These are phyloP conservation scores for Cucurbitaria berberidis DNA, from an alignment of 2,329 filamentous ascomycete species.

Conservation along the genomic window DNA sequence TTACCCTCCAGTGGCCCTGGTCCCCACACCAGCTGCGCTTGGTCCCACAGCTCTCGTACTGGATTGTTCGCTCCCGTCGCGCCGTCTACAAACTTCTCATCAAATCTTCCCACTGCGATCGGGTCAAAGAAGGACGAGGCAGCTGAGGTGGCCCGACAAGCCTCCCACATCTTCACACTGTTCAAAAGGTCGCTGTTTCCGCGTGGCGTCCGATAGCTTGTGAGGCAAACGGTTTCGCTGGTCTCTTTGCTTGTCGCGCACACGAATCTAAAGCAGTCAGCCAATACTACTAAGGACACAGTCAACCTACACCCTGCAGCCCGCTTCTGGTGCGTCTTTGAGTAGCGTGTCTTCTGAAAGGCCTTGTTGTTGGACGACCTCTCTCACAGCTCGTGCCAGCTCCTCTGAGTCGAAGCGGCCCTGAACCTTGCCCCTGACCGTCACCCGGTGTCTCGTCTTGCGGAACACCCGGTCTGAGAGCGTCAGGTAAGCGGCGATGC, in stretches of 20 bases:
- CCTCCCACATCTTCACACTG: slow-evolving; percentile 29
- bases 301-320: slow-evolving; percentile 12
- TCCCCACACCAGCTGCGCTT: slow-evolving; percentile 29
- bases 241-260: slow-evolving; percentile 1
- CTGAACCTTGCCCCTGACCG: slow-evolving; percentile 14
- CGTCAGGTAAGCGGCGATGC: slow-evolving; percentile 13
- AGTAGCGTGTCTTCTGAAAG: slow-evolving; percentile 14
- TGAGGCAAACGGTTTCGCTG: slow-evolving; percentile 39
- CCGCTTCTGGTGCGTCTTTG: slow-evolving; percentile 1
- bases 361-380: slow-evolving; percentile 16
- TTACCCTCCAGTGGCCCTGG: slow-evolving; percentile 12
- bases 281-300: neutral
- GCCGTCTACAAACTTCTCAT: slow-evolving; percentile 51
- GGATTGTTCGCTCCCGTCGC: slow-evolving; percentile 53
- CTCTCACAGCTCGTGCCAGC: slow-evolving; percentile 17
- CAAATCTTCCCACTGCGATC: slow-evolving; percentile 25
- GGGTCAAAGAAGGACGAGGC: slow-evolving; percentile 20
- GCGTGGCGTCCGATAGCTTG: slow-evolving; percentile 39
- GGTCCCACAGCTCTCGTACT: slow-evolving; percentile 48
- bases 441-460: slow-evolving; percentile 12
- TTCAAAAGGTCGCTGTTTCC: slow-evolving; percentile 28
- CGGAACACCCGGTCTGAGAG: slow-evolving; percentile 16
- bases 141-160: slow-evolving; percentile 18
- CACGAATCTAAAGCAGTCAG: slow-evolving; percentile 5
- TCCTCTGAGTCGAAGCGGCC: slow-evolving; percentile 27